Conservation (phyloP, 805 yeast genomes). For the Candida khao-thaluensis region DNA sequence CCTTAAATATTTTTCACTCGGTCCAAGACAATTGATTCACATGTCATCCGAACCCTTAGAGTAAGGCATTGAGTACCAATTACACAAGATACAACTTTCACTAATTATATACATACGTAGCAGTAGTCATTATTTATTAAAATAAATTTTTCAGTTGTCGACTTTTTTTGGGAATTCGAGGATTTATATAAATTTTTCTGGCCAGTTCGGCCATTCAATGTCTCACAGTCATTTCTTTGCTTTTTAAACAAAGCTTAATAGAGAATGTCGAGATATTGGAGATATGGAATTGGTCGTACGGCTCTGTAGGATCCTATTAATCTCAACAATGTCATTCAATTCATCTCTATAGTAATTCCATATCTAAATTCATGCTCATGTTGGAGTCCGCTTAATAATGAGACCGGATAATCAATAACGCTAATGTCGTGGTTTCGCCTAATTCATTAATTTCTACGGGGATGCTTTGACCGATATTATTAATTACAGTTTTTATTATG, state of each 20-base stretch:
- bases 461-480: too few species aligned
- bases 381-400: slow-evolving; percentile 1
- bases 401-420: slow-evolving; percentile 3
- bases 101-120: slow-evolving; percentile 4
- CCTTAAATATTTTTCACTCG: slow-evolving; percentile 4
- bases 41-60: background rate
- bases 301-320: too few species aligned
- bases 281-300: background rate
- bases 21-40: background rate
- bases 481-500: too few species aligned
- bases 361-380: background rate
- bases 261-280: too few species aligned
- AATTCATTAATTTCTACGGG: too few species aligned
- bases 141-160: slow-evolving; percentile 5
- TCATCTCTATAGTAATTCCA: too few species aligned
- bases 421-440: background rate
- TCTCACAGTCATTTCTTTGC: background rate
- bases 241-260: too few species aligned
- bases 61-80: background rate
- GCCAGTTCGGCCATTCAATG: slow-evolving; percentile 6
- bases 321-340: too few species aligned
- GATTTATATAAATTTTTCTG: slow-evolving; percentile 5
- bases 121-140: slow-evolving; percentile 5
- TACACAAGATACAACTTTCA: background rate
- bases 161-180: slow-evolving; percentile 8